Evolutionary conservation across 2,329 filamentous ascomycete species (phyloP).

Genomic region (Colletotrichum eremochloae): DNA sequence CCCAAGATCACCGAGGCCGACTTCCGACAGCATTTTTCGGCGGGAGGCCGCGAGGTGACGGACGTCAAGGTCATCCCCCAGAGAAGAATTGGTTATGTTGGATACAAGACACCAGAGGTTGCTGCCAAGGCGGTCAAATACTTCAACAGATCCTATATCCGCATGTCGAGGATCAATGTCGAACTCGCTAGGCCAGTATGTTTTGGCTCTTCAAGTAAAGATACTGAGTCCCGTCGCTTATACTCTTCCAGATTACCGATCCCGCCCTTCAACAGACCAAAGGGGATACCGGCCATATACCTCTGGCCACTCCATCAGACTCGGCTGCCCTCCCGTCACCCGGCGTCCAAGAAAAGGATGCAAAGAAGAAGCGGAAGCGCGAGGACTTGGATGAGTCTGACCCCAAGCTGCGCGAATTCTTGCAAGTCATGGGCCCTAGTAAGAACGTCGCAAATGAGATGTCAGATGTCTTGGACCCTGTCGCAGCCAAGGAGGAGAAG

Average conservation of each 20-base stretch:
- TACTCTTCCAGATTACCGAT: slow-evolving; percentile 55
- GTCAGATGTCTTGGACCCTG: slow-evolving; percentile 34
- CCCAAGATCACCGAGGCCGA: slow-evolving; percentile 87
- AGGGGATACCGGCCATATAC: slow-evolving; percentile 22
- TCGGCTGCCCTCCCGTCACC: slow-evolving; percentile 39
- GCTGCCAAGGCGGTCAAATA: slow-evolving; percentile 89
- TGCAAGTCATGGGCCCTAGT: slow-evolving; percentile 82
- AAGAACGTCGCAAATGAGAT: slow-evolving; percentile 51
- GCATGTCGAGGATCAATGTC: slow-evolving; percentile 93
- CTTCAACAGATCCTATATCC: slow-evolving; percentile 95
- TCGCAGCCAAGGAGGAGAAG: slow-evolving; percentile 47
- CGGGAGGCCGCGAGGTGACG: slow-evolving; percentile 79
- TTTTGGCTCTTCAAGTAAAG: slow-evolving; percentile 5
- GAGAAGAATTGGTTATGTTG: slow-evolving; percentile 94
- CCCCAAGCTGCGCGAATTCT: slow-evolving; percentile 86
- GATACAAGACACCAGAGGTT: slow-evolving; percentile 86
- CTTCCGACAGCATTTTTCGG: slow-evolving; percentile 89
- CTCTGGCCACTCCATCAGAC: slow-evolving; percentile 33
- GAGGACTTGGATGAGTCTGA: slow-evolving; percentile 72
- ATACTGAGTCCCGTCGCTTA: slow-evolving; percentile 9
- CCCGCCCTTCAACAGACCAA: slow-evolving; percentile 51
- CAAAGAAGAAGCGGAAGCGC: slow-evolving; percentile 76
- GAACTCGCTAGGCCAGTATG: slow-evolving; percentile 81
- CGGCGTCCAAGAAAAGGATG: slow-evolving; percentile 42
- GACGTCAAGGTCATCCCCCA: slow-evolving; percentile 93